Conservation (phyloP, 2,329 filamentous ascomycete genomes). For the Fonsecaea nubica region DNA sequence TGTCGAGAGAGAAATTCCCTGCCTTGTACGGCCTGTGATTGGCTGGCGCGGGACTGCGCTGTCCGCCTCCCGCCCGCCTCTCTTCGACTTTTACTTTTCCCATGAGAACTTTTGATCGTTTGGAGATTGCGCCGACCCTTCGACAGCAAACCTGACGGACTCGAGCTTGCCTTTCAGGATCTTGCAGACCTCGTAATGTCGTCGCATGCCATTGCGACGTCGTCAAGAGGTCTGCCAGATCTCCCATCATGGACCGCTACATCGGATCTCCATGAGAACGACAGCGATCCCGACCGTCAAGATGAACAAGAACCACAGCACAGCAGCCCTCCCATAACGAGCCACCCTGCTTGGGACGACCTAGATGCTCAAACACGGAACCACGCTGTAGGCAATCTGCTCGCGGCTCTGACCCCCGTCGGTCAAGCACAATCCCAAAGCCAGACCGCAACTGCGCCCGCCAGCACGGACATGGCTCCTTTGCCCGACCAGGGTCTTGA, state of each 20-base stretch:
- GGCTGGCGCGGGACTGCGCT: constrained; percentile 17
- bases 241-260: constrained; percentile 35
- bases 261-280: constrained; percentile 23
- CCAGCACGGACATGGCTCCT: constrained; percentile 4
- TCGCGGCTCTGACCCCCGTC: constrained; percentile 33
- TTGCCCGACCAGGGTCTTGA: constrained; percentile 6
- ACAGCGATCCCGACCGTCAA: constrained; percentile 21
- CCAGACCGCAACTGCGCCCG: constrained; percentile 17
- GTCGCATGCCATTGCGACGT: constrained; percentile 39
- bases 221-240: constrained; percentile 40
- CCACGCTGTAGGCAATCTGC: constrained; percentile 34
- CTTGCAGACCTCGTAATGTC: constrained; percentile 41
- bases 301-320: constrained; percentile 25
- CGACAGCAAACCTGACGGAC: constrained; percentile 5
- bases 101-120: constrained; percentile 20
- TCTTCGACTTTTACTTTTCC: constrained; percentile 22
- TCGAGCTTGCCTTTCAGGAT: constrained; percentile 24
- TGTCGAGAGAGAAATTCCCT: constrained; percentile 13
- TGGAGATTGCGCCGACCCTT: constrained; percentile 6
- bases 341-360: constrained; percentile 24
- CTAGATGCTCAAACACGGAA: constrained; percentile 33
- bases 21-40: constrained; percentile 19
- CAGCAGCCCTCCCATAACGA: constrained; percentile 9
- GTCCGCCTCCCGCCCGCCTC: constrained; percentile 18
- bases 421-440: constrained; percentile 25